These are phyloP conservation scores for Taiwanofungus camphoratus DNA, from an alignment of 1,284 basidiomycete genomes.

Conservation along the genomic window DNA sequence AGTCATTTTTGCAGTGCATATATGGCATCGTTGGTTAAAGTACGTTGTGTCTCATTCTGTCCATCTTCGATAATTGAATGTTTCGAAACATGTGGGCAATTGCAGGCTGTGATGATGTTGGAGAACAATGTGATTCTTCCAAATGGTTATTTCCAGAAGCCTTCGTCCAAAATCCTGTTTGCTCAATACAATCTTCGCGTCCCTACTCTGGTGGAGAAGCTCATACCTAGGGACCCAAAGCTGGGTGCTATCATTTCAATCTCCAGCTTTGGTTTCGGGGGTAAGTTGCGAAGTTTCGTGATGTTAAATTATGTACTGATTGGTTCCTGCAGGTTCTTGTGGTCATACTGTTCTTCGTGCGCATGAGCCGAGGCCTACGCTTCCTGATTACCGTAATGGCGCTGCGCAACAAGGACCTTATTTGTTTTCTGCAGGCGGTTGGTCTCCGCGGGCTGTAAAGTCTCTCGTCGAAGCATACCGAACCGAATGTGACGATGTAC, in stretches of 20 bases:
- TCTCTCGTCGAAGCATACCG: conserved; percentile 4
- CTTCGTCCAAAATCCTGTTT: conserved; percentile 16
- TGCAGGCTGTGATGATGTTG: conserved; percentile 18
- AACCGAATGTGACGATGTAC: neutral
- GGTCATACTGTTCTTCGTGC: conserved; percentile 13
- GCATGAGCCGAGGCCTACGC: conserved; percentile 10
- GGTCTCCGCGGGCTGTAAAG: neutral
- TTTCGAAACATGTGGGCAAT: neutral
- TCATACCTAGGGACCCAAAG: conserved; percentile 10
- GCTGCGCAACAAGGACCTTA: conserved; percentile 3
- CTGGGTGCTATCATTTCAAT: conserved; percentile 16
- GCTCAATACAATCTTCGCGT: conserved; percentile 17
- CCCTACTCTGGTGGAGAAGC: conserved; percentile 12
- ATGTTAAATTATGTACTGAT: too few species aligned
- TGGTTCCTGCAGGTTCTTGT: conserved; percentile 12
- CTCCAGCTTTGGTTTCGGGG: conserved; percentile 19
- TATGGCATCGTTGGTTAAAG: conserved; percentile 2
- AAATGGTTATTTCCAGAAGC: conserved; percentile 17
- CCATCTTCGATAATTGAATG: neutral
- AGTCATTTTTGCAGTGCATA: neutral
- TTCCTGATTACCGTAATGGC: neutral
- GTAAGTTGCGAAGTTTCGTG: too few species aligned
- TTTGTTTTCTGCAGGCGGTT: conserved; percentile 9
- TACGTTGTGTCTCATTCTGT: neutral
- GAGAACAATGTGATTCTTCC: conserved; percentile 14